Conservation (phyloP, 805 yeast genomes). For the Candida ficus region DNA sequence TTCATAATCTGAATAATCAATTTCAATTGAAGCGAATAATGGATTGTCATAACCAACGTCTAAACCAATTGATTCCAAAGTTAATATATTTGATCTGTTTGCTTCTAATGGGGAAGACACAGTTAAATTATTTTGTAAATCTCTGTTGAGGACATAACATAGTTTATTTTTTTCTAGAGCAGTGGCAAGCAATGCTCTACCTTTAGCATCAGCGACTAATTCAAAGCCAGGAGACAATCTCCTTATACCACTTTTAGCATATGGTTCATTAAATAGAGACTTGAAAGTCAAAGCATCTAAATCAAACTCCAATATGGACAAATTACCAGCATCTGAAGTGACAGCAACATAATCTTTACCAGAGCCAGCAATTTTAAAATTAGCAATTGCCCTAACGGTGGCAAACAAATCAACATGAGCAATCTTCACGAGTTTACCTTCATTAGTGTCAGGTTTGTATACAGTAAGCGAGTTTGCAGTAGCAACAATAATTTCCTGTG, state of each 20-base stretch:
- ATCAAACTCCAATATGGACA: conserved; percentile 46
- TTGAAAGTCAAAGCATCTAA: conserved; percentile 32
- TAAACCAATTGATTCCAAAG: conserved; percentile 51
- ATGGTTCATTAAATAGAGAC: conserved; percentile 56
- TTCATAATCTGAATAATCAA: conserved; percentile 39
- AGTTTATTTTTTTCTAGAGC: conserved; percentile 73
- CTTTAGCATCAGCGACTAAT: conserved; percentile 63
- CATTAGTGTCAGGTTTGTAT: conserved; percentile 44
- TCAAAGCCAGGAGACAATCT: conserved; percentile 73
- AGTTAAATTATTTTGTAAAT: conserved; percentile 38
- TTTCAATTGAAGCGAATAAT: conserved; percentile 73
- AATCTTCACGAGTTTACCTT: conserved; percentile 48
- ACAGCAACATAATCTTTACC: conserved; percentile 55
- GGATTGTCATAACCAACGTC: conserved; percentile 85
- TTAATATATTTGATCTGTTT: conserved; percentile 42
- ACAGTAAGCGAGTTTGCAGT: conserved; percentile 50
- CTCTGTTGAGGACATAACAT: conserved; percentile 58
- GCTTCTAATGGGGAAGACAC: conserved; percentile 77
- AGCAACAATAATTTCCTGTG: conserved; percentile 61
- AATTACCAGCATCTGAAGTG: conserved; percentile 76
- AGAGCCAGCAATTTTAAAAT: conserved; percentile 49
- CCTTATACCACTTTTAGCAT: conserved; percentile 68
- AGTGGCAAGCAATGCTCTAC: conserved; percentile 62
- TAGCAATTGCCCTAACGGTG: conserved; percentile 46
- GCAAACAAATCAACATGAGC: conserved; percentile 49